phyloP scores from a whole-genome alignment of 2,329 filamentous ascomycete species.

The Aphanocladium album region DNA sequence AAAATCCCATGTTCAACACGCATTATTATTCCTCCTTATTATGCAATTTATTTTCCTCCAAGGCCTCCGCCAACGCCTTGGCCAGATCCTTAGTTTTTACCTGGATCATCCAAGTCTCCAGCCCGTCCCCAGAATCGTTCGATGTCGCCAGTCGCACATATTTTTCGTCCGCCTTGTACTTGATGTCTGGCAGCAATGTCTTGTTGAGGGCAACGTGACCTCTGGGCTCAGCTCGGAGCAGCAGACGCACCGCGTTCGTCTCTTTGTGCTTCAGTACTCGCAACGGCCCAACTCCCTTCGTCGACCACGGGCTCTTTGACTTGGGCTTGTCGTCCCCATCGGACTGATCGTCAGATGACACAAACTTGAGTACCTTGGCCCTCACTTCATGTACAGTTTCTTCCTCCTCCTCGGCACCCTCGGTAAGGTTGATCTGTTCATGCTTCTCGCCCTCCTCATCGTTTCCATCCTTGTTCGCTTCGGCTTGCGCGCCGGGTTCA shows the following conservation, averaged over 20 bases:
- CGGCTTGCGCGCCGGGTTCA: constrained; percentile 46
- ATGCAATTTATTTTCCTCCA: constrained; percentile 51
- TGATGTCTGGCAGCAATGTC: constrained; percentile 52
- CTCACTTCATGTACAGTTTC: constrained; percentile 64
- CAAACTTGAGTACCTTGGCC: constrained; percentile 63
- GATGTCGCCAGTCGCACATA: constrained; percentile 56
- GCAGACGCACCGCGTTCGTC: constrained; percentile 60
- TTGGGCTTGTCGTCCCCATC: constrained; percentile 38
- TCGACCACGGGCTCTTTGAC: constrained; percentile 58
- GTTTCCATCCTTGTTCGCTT: constrained; percentile 34
- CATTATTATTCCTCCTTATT: constrained; percentile 43
- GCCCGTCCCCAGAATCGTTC: constrained; percentile 50
- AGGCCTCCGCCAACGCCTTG: constrained; percentile 43
- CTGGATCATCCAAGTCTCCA: constrained; percentile 68
- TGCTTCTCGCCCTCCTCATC: constrained; percentile 57
- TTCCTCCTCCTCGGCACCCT: constrained; percentile 67
- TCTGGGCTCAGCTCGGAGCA: constrained; percentile 70
- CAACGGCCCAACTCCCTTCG: constrained; percentile 65
- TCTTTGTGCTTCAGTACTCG: constrained; percentile 70
- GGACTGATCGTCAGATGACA: constrained; percentile 42
- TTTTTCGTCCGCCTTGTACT: constrained; percentile 58
- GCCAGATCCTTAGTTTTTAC: constrained; percentile 61
- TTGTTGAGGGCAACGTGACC: constrained; percentile 72
- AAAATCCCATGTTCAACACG: constrained; percentile 1
- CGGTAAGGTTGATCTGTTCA: constrained; percentile 65